Conservation (phyloP, 108 stramenopile genomes). For the Schizochytrium sp. region DNA sequence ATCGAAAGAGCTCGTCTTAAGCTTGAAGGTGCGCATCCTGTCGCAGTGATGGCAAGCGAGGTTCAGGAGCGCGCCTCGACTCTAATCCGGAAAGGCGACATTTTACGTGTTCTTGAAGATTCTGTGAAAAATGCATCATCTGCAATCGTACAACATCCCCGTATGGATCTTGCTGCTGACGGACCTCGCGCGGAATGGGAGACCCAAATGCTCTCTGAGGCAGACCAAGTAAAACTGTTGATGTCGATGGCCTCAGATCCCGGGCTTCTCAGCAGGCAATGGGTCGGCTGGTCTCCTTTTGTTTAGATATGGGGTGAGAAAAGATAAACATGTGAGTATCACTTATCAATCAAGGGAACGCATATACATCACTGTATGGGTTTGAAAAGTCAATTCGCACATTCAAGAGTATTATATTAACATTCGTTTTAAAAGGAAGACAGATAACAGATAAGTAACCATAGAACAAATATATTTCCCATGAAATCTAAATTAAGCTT, state of each 20-base stretch:
- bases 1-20: constrained; percentile 66
- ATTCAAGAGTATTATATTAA: too few species aligned
- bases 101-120: neutral
- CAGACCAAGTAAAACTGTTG: constrained; percentile 71
- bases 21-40: constrained; percentile 69
- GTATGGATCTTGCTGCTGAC: neutral
- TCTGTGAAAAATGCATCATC: neutral
- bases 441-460: too few species aligned
- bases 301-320: constrained; percentile 49
- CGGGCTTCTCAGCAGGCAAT: constrained; percentile 71
- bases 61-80: constrained; percentile 21
- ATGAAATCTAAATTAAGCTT: too few species aligned
- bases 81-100: neutral
- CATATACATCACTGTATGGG: too few species aligned
- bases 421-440: too few species aligned
- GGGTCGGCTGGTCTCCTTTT: constrained; percentile 69
- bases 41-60: constrained; percentile 63
- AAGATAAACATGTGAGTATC: neutral
- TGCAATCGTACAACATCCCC: neutral
- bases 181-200: neutral
- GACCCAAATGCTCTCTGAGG: constrained; percentile 63
- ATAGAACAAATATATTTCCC: too few species aligned
- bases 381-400: too few species aligned
- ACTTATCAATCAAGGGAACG: too few species aligned
- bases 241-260: constrained; percentile 75